Base-by-base conservation (phyloP, 139 green algal species). In the Coelastrella sp. region DNA sequence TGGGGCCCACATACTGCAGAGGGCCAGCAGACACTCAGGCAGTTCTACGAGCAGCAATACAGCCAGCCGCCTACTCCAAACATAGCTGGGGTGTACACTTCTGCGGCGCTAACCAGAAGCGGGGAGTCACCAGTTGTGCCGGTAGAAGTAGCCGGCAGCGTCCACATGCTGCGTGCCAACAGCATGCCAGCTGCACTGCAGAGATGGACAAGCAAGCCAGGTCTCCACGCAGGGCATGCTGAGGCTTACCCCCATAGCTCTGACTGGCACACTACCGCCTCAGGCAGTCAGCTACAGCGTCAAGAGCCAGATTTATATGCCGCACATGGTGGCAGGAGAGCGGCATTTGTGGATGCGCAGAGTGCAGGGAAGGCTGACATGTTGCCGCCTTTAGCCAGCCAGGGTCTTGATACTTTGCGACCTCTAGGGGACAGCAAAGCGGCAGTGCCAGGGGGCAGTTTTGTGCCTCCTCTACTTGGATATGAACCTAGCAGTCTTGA, bases 151-250 rank as follows among this genome's bases (percentile, higher is more conserved):
- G 57, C 58, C 17, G 68, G 64, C 0, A 83, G 61, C 19, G 19
- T 14, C 57, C 17, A 85, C 5, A 68, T 85, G n/a, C 16, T 71
- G 17, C 56, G 79, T 13, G 23, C 79, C 7, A 85, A 22, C 79
- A 85, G 80, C 10, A 86, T 74, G 80, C 59, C 80, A 58, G 80
- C 59, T 23, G 47, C 22, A 47, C 20, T 86, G 60, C n/a, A 73
- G 56, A 85, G 79, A 14, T 71, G 57, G 56, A 58, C 7, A 11
- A 56, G 57, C 19, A n/a, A 71, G 76, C 76, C 22, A 64, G 57
- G 58, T 56, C 54, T 59, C 23, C 74, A 80, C n/a, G 13, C 56
- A 47, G 13, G n/a, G 58, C 57, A 23, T 10, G 19, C 57, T n/a
- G 68, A 8, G 17, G 22, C 68, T 17, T 76, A 23, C 11, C 2